Evolutionary conservation across 805 yeast genomes (phyloP).

Genomic region (Myxozyma nipponensis): DNA sequence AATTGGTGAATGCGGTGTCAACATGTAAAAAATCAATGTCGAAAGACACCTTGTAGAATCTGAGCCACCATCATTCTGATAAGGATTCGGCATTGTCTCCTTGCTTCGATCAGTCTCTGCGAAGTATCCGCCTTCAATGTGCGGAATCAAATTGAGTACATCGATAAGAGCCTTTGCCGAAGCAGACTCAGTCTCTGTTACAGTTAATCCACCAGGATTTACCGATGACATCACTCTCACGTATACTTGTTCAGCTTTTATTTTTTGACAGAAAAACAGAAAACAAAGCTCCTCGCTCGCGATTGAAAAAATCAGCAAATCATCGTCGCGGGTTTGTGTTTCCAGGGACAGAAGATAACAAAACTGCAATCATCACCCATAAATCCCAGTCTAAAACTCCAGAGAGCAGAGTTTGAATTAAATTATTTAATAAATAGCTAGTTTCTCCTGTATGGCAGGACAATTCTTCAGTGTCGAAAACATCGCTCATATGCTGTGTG

Average conservation of each 20-base stretch:
- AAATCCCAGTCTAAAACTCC: no score
- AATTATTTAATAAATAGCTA: no score
- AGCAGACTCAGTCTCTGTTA: conserved; percentile 24
- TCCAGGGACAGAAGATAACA: no score
- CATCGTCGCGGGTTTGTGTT: no score
- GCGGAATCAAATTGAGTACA: conserved; percentile 41
- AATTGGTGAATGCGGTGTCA: conserved; percentile 49
- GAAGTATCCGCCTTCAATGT: conserved; percentile 57
- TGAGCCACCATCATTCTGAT: conserved; percentile 25
- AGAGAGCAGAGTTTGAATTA: no score
- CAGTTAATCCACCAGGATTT: conserved; percentile 10
- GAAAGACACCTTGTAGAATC: conserved; percentile 42
- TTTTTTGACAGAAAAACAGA: neutral
- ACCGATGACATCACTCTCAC: neutral
- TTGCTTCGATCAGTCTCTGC: conserved; percentile 55
- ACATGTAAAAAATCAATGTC: conserved; percentile 51
- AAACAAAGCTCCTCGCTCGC: neutral
- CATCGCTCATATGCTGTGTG: no score
- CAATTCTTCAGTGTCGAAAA: no score
- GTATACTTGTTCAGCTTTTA: no score
- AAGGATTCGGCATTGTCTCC: conserved; percentile 42
- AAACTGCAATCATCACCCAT: no score
- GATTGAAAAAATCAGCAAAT: neutral
- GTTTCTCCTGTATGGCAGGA: no score
- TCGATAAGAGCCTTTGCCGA: conserved; percentile 38